Conservation (phyloP, 2,329 filamentous ascomycete species). For the Penicillium griseofulvum region DNA sequence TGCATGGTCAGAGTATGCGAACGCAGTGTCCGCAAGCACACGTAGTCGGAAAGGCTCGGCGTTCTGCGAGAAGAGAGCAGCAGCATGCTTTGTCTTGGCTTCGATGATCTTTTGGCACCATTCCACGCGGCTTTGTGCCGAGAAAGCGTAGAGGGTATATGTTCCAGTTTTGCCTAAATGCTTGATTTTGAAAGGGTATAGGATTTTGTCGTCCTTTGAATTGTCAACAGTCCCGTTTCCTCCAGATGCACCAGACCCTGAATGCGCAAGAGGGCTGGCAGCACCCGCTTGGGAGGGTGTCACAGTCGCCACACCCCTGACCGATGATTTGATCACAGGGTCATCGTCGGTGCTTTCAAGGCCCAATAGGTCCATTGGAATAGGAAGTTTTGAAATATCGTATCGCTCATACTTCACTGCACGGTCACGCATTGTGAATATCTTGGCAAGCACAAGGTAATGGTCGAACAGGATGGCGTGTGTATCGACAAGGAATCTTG, state of each 20-base stretch:
- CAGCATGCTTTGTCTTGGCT: conserved; percentile 90
- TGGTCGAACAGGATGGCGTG: conserved; percentile 94
- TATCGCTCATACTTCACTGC: conserved; percentile 77
- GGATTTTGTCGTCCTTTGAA: conserved; percentile 71
- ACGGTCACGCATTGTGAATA: conserved; percentile 64
- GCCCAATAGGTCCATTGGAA: conserved; percentile 93
- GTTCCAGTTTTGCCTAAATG: conserved; percentile 84
- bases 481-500: conserved; percentile 90
- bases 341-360: conserved; percentile 92
- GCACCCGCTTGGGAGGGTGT: conserved; percentile 52
- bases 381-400: conserved; percentile 90
- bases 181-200: conserved; percentile 94
- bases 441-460: conserved; percentile 89
- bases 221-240: conserved; percentile 51
- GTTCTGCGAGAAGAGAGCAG: conserved; percentile 84
- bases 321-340: conserved; percentile 73
- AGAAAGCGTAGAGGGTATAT: conserved; percentile 84
- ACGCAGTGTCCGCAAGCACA: conserved; percentile 88
- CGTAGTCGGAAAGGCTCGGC: conserved; percentile 91
- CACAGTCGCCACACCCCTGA: conserved; percentile 66
- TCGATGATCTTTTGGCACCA: conserved; percentile 95
- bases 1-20: conserved; percentile 51
- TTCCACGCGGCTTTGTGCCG: conserved; percentile 70
- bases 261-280: conserved; percentile 56
- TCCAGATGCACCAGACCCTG: conserved; percentile 64